A percentile compares a stretch with the other conserved stretches of the same genome.
Conservation (phyloP, 352 stramenopile genomes). For the Hyphochytrium catenoides region DNA sequence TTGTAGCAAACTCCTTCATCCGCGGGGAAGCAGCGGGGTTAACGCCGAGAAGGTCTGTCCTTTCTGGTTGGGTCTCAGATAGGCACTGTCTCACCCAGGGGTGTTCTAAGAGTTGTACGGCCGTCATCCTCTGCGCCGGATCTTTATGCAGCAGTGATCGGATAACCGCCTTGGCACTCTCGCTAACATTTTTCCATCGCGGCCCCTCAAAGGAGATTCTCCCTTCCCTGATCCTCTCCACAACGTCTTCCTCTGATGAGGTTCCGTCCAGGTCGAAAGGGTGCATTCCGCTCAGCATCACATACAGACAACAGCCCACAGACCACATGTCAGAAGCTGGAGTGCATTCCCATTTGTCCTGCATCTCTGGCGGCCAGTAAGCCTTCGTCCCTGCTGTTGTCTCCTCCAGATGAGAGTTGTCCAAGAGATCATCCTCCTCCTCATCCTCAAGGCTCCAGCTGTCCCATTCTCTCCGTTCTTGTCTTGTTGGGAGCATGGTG, state of each 20-base stretch:
- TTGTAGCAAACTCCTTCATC: too few relatives aligned
- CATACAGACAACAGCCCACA: conserved; percentile 77
- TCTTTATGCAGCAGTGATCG: conserved; percentile 53
- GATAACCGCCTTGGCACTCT: conserved; percentile 68
- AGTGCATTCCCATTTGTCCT: conserved; percentile 21
- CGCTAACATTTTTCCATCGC: conserved; percentile 38
- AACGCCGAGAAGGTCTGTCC: too few relatives aligned
- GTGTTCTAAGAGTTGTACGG: conserved; percentile 68
- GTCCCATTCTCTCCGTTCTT: conserved; percentile 28
- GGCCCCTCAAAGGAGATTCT: conserved; percentile 23
- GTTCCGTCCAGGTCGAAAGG: conserved; percentile 71
- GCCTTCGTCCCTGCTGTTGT: too few relatives aligned
- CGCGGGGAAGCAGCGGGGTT: too few relatives aligned
- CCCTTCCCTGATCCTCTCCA: conserved; percentile 31
- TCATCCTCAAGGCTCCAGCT: too few relatives aligned
- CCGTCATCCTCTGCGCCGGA: conserved; percentile 48
- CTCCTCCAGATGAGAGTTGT: too few relatives aligned
- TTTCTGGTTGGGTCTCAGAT: too few relatives aligned
- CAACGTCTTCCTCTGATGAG: conserved; percentile 52
- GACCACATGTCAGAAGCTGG: conserved; percentile 47
- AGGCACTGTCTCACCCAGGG: conserved; percentile 55
- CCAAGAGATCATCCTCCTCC: too few relatives aligned
- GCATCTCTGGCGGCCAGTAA: conserved; percentile 34
- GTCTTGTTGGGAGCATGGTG: conserved; percentile 13
- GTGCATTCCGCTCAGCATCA: conserved; percentile 70